Evolutionary conservation across 2,329 filamentous ascomycete species (phyloP).

Genomic region (Pyrenophora graminea): DNA sequence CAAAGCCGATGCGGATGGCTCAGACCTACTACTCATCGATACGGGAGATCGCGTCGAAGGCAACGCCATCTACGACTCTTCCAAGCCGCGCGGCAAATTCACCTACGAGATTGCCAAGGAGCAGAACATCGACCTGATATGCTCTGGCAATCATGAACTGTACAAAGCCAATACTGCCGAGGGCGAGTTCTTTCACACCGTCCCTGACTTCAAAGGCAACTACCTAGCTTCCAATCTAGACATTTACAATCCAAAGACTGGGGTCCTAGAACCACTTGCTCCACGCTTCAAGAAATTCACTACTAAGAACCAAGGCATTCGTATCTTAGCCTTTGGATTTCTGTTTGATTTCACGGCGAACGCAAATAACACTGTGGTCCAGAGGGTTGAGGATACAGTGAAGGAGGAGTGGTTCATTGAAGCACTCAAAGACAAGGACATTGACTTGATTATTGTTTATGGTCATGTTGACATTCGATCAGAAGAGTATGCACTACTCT

Average conservation of each 20-base stretch:
- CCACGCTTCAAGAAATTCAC: constrained; percentile 85
- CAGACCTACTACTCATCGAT: constrained; percentile 89
- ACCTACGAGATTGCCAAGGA: constrained; percentile 85
- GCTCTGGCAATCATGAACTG: constrained; percentile 91
- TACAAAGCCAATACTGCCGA: constrained; percentile 80
- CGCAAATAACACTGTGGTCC: constrained; percentile 86
- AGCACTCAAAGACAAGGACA: constrained; percentile 75
- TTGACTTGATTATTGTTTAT: constrained; percentile 83
- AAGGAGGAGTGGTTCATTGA: constrained; percentile 87
- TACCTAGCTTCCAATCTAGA: constrained; percentile 95
- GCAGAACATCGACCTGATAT: constrained; percentile 82
- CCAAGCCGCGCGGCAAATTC: constrained; percentile 82
- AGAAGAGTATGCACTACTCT: constrained; percentile 76
- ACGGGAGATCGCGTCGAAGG: constrained; percentile 87
- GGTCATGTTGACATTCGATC: constrained; percentile 86
- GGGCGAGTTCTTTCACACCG: constrained; percentile 76
- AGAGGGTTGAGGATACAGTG: constrained; percentile 77
- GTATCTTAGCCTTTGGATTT: constrained; percentile 88
- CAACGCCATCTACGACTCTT: constrained; percentile 92
- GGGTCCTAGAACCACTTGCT: constrained; percentile 74
- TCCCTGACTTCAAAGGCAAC: constrained; percentile 77
- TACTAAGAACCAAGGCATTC: constrained; percentile 84
- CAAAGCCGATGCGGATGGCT: constrained; percentile 75
- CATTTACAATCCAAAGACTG: constrained; percentile 74
- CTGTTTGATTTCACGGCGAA: constrained; percentile 92